Percentiles rank a stretch among this genome's conserved stretches.
These are phyloP conservation scores for Rugonectria rugulosa DNA, from an alignment of 2,329 filamentous ascomycete genomes.

Conservation along the genomic window DNA sequence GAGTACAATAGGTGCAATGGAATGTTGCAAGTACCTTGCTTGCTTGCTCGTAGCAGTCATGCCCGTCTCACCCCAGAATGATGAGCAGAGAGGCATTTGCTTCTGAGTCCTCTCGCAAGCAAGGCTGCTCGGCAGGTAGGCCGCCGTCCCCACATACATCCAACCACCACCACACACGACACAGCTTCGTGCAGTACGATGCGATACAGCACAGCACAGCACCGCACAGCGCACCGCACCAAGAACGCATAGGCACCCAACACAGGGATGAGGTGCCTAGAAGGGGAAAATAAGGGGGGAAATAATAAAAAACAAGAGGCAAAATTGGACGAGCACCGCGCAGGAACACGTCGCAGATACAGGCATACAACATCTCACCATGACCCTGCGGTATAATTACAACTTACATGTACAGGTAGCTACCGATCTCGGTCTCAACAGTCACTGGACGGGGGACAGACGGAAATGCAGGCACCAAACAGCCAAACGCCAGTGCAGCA, in stretches of 20 bases:
- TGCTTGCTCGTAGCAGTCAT: too few relatives aligned
- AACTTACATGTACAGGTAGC: too few relatives aligned
- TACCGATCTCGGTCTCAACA: conserved; percentile 2
- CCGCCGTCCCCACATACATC: conserved; percentile 1
- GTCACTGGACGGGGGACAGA: conserved; percentile 3
- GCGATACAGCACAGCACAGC: conserved; percentile 13
- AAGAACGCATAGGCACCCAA: conserved; percentile 22
- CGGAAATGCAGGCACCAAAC: conserved; percentile 2
- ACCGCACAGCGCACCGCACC: background rate
- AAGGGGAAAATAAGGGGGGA: background rate
- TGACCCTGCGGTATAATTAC: background rate
- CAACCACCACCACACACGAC: conserved; percentile 14
- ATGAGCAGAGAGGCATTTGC: conserved; percentile 1
- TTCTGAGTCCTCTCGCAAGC: background rate
- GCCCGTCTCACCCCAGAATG: background rate
- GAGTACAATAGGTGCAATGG: conserved; percentile 1
- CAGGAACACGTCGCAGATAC: conserved; percentile 2
- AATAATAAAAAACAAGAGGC: background rate
- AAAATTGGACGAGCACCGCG: conserved; percentile 5
- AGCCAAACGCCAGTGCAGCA: background rate
- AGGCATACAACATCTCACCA: background rate
- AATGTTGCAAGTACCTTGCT: too few relatives aligned
- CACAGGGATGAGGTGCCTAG: conserved; percentile 2
- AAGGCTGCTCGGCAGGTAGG: background rate
- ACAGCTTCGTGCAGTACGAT: conserved; percentile 4